These are phyloP conservation scores for Chaetomium strumarium DNA, from an alignment of 2,329 filamentous ascomycete genomes.

Conservation along the genomic window DNA sequence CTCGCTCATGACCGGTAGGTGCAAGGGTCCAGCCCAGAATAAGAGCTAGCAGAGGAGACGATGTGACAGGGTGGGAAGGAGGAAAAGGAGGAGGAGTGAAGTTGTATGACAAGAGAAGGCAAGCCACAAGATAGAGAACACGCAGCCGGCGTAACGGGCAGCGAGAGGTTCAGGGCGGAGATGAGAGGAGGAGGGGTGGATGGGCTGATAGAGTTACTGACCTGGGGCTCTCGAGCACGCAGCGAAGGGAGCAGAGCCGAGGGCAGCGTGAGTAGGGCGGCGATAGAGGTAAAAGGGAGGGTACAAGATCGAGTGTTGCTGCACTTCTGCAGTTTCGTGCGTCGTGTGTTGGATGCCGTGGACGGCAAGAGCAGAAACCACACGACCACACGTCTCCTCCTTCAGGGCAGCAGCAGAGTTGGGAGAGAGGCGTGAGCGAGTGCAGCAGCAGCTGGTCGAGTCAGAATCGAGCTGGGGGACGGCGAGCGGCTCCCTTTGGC, in stretches of 20 bases:
- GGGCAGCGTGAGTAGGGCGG: slow-evolving; percentile 9
- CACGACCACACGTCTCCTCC: slow-evolving; percentile 2
- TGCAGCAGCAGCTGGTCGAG: slow-evolving; percentile 14
- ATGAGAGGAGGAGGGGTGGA: slow-evolving; percentile 10
- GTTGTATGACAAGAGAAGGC: slow-evolving; percentile 19
- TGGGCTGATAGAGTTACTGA: slow-evolving; percentile 22
- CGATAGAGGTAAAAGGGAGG: slow-evolving; percentile 11
- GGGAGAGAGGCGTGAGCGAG: not conserved
- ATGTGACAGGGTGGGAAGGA: slow-evolving; percentile 12
- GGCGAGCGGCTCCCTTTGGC: slow-evolving; percentile 24
- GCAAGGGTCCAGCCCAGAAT: slow-evolving; percentile 25
- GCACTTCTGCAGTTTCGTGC: slow-evolving; percentile 12
- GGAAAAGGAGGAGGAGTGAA: not conserved
- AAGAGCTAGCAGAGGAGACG: slow-evolving; percentile 13
- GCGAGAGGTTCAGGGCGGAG: slow-evolving; percentile 7
- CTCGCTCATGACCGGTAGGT: slow-evolving; percentile 26
- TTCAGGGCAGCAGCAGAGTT: not conserved
- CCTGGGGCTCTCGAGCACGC: slow-evolving; percentile 12
- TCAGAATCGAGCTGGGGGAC: slow-evolving; percentile 15
- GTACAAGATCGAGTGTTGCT: slow-evolving; percentile 1
- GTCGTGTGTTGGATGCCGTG: slow-evolving; percentile 15
- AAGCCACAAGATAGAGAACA: slow-evolving; percentile 21
- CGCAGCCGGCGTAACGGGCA: slow-evolving; percentile 14
- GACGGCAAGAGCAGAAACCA: slow-evolving; percentile 6
- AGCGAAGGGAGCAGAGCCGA: slow-evolving; percentile 8